These are phyloP conservation scores for Annulohypoxylon maeteangense DNA, from an alignment of 495 filamentous ascomycete species.

Conservation along the genomic window DNA sequence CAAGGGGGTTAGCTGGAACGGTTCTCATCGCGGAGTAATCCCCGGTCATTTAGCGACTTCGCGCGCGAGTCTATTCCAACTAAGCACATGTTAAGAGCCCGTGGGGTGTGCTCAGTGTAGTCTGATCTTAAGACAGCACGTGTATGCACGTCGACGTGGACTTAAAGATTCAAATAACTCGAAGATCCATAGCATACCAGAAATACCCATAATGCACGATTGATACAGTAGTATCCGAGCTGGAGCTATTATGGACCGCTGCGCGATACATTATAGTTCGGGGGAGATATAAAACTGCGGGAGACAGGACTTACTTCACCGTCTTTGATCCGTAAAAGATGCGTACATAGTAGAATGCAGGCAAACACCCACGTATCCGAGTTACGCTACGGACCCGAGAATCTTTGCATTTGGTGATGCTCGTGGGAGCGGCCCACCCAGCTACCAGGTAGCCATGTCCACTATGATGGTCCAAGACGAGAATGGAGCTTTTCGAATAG, in stretches of 20 bases:
- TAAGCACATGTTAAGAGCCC: not conserved
- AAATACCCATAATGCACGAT: not conserved
- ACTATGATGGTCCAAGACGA: not conserved
- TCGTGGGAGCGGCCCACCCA: conserved; percentile 3
- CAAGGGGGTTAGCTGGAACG: not conserved
- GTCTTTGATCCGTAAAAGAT: conserved; percentile 2
- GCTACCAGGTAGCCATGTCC: conserved; percentile 8
- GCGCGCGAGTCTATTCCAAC: not conserved
- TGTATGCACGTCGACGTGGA: conserved; percentile 11
- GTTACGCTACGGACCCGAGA: not conserved
- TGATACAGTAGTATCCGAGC: not conserved
- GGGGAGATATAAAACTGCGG: not conserved
- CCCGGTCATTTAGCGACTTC: not conserved
- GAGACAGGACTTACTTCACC: not conserved
- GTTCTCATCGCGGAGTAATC: conserved; percentile 8
- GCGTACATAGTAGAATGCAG: not conserved
- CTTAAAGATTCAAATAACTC: conserved; percentile 5
- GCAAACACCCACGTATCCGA: not conserved
- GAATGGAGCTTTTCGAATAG: not conserved
- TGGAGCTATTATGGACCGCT: not conserved
- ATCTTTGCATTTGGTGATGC: conserved; percentile 1
- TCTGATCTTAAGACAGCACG: conserved; percentile 11
- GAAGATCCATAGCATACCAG: conserved; percentile 5
- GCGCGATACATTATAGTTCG: not conserved
- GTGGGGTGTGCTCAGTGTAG: conserved; percentile 3